phyloP scores from a whole-genome alignment of 1,284 basidiomycete genomes.

The Irpex rosettiformis region DNA sequence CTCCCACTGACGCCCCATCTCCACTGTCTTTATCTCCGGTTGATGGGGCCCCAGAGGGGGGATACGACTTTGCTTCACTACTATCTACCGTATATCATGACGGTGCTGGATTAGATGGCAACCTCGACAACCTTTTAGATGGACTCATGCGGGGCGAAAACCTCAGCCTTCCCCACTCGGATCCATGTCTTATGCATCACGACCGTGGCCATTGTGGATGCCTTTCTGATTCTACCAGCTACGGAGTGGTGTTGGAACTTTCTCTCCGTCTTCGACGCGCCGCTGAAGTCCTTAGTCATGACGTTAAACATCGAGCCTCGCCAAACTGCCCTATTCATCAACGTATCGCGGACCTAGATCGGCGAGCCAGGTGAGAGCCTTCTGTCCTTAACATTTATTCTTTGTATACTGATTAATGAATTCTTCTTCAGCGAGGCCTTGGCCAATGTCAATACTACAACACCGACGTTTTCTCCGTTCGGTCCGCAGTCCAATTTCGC shows the following conservation, averaged over 20 bases:
- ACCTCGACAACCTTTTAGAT: constrained; percentile 25
- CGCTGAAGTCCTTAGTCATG: constrained; percentile 49
- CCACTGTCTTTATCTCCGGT: constrained; percentile 15
- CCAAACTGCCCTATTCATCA: constrained; percentile 47
- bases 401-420: constrained; percentile 1
- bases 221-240: constrained; percentile 47
- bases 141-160: constrained; percentile 22
- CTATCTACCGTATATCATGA: constrained; percentile 22
- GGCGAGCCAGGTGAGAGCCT: constrained; percentile 49
- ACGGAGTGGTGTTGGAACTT: constrained; percentile 56
- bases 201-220: constrained; percentile 50
- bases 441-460: constrained; percentile 30
- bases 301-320: constrained; percentile 44
- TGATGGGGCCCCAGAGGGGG: constrained; percentile 12
- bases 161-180: constrained; percentile 1
- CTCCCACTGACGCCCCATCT: constrained; percentile 11
- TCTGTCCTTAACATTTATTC: constrained; percentile 10
- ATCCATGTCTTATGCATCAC: constrained; percentile 11
- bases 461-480: constrained; percentile 11
- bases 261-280: constrained; percentile 58
- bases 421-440: constrained; percentile 30
- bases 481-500: constrained; percentile 4
- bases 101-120: constrained; percentile 17
- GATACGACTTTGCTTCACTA: constrained; percentile 25
- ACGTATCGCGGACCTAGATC: constrained; percentile 53